These are phyloP conservation scores for Phytophthora pistaciae DNA, from an alignment of 352 stramenopile genomes.

Conservation along the genomic window DNA sequence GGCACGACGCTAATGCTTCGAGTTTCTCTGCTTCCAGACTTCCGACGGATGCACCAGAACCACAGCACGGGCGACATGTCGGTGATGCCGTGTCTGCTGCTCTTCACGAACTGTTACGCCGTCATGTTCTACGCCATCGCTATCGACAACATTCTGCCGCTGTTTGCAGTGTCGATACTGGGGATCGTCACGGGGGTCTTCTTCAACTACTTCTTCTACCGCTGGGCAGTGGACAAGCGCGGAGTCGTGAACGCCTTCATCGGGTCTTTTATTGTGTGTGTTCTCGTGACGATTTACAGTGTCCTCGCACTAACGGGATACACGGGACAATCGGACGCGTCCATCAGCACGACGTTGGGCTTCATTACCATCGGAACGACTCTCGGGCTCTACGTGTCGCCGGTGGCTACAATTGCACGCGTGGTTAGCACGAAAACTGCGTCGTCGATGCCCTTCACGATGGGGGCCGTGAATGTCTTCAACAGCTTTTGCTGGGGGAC, in stretches of 20 bases:
- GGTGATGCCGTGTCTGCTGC: conserved; percentile 34
- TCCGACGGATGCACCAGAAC: conserved; percentile 39
- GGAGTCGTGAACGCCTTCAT: conserved; percentile 32
- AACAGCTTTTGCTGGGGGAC: conserved; percentile 22
- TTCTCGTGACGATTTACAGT: conserved; percentile 49
- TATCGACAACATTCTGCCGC: conserved; percentile 43
- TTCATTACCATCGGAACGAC: conserved; percentile 43
- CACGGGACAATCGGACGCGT: conserved; percentile 28
- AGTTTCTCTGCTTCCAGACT: conserved; percentile 50
- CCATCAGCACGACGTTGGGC: conserved; percentile 18
- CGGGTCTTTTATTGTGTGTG: conserved; percentile 34
- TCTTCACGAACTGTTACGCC: conserved; percentile 34
- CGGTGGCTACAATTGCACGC: conserved; percentile 48
- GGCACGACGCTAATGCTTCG: conserved; percentile 53
- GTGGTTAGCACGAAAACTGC: conserved; percentile 29
- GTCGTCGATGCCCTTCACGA: conserved; percentile 28
- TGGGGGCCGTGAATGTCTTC: conserved; percentile 25
- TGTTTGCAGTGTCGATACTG: conserved; percentile 41
- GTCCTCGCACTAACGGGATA: conserved; percentile 39
- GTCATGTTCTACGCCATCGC: conserved; percentile 47
- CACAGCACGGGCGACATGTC: conserved; percentile 41
- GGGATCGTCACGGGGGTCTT: conserved; percentile 33
- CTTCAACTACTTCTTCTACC: conserved; percentile 49
- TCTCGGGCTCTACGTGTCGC: conserved; percentile 50
- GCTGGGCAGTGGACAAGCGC: conserved; percentile 37